These are phyloP conservation scores for Immersiporthe knoxdaviesiana DNA, from an alignment of 2,329 filamentous ascomycete species.

Conservation along the genomic window DNA sequence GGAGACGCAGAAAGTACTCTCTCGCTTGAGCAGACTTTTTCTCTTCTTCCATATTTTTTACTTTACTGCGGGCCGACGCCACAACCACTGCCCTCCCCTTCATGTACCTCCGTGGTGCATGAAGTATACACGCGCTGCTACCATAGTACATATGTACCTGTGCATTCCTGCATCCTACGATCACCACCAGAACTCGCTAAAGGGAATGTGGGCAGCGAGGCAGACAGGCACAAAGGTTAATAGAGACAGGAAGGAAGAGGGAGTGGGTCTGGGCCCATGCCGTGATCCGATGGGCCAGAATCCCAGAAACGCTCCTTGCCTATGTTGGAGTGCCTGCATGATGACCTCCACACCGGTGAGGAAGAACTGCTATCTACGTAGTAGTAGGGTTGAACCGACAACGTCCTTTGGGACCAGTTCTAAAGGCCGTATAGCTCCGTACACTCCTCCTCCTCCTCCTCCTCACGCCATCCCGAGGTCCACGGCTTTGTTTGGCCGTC, in stretches of 20 bases:
- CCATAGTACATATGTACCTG: not conserved
- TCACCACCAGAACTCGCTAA: not conserved
- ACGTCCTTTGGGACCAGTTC: not conserved
- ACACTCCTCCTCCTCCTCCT: too few relatives aligned
- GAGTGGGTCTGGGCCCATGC: constrained; percentile 14
- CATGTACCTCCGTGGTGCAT: not conserved
- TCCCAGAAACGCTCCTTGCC: constrained; percentile 4
- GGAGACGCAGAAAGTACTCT: not conserved
- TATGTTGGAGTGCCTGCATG: constrained; percentile 22
- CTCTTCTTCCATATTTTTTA: not conserved
- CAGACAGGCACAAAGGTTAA: too few relatives aligned
- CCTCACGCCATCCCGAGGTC: not conserved
- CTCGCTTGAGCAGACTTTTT: not conserved
- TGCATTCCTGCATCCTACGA: not conserved
- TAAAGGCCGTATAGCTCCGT: not conserved
- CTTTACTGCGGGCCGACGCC: constrained; percentile 6
- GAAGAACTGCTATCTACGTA: constrained; percentile 15
- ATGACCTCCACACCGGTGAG: constrained; percentile 27
- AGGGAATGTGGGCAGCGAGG: not conserved
- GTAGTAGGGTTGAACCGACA: not conserved
- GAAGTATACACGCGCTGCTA: not conserved
- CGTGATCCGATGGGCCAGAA: constrained; percentile 5
- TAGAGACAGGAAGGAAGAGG: too few relatives aligned
- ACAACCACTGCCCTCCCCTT: not conserved
- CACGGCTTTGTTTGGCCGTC: not conserved